Conservation (phyloP, 2,329 filamentous ascomycete genomes). For the Botrytis hyacinthi region DNA sequence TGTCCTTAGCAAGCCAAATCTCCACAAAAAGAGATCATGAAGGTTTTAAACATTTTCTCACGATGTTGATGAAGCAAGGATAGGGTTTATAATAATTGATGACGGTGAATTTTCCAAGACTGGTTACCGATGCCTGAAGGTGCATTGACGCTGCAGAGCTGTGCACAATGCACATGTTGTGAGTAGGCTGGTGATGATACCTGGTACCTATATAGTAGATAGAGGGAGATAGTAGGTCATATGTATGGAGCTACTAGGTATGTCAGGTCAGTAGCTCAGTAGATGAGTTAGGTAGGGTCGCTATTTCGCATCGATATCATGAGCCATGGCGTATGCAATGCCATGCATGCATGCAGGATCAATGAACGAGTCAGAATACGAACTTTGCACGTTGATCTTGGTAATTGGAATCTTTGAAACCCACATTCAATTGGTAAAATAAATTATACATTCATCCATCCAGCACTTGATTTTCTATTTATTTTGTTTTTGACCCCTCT, state of each 20-base stretch:
- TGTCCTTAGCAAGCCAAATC: not conserved
- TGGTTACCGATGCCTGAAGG: conserved; percentile 4
- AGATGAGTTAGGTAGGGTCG: not conserved
- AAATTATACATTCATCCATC: not conserved
- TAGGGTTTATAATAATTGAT: conserved; percentile 1
- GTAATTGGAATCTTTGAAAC: conserved; percentile 6
- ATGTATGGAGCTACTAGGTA: not conserved
- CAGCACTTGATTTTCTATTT: not conserved
- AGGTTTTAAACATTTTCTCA: conserved; percentile 4
- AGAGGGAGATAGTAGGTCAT: not conserved
- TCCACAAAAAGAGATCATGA: conserved; percentile 9
- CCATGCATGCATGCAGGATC: not conserved
- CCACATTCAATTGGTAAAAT: not conserved
- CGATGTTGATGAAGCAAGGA: conserved; percentile 13
- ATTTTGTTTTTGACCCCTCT: not conserved
- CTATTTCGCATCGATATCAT: conserved; percentile 2
- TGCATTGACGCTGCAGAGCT: conserved; percentile 11
- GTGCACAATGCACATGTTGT: not conserved
- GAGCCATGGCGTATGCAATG: not conserved
- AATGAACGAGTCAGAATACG: conserved; percentile 17
- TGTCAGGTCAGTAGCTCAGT: not conserved
- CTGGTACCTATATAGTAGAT: not conserved
- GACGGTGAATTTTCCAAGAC: conserved; percentile 1
- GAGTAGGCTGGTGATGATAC: not conserved
- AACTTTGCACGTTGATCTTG: conserved; percentile 16